Conservation (phyloP, 2,329 filamentous ascomycete genomes). For the Talaromyces albobiverticillius region DNA sequence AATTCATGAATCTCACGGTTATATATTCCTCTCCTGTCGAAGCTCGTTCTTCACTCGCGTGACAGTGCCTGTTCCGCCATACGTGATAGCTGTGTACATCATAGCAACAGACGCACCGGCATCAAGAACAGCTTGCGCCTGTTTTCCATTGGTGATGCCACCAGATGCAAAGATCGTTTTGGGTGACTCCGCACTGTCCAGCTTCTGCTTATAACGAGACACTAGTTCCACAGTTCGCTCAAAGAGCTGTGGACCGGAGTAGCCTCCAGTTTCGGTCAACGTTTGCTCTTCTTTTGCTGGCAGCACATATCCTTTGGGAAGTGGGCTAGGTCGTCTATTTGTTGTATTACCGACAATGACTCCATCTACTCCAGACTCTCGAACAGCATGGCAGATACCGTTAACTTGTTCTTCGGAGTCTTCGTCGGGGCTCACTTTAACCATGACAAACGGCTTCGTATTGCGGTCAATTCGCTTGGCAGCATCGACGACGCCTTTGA, state of each 20-base stretch:
- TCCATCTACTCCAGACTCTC: constrained; percentile 81
- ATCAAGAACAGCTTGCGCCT: constrained; percentile 77
- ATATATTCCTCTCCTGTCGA: constrained; percentile 34
- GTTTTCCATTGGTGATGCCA: constrained; percentile 82
- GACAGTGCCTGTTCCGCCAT: constrained; percentile 61
- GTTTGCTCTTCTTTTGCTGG: constrained; percentile 64
- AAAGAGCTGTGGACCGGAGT: constrained; percentile 88
- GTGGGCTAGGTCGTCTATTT: constrained; percentile 69
- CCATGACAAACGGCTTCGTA: constrained; percentile 81
- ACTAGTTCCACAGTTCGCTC: constrained; percentile 75
- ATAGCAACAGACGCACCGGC: constrained; percentile 89
- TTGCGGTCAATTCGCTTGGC: constrained; percentile 67
- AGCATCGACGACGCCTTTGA: constrained; percentile 78
- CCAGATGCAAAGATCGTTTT: constrained; percentile 78
- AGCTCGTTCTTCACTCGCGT: constrained; percentile 51
- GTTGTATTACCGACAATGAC: constrained; percentile 98
- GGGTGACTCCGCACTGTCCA: constrained; percentile 52
- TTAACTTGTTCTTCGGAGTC: constrained; percentile 79
- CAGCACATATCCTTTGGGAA: constrained; percentile 66
- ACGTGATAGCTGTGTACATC: constrained; percentile 78
- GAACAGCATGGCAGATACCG: constrained; percentile 84
- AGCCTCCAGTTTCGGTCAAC: constrained; percentile 77
- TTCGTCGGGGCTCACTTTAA: constrained; percentile 96
- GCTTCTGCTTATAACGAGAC: constrained; percentile 68
- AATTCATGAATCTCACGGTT: constrained; percentile 10